Conservation (phyloP, 1,284 basidiomycete genomes). For the Rhizoctonia solani region DNA sequence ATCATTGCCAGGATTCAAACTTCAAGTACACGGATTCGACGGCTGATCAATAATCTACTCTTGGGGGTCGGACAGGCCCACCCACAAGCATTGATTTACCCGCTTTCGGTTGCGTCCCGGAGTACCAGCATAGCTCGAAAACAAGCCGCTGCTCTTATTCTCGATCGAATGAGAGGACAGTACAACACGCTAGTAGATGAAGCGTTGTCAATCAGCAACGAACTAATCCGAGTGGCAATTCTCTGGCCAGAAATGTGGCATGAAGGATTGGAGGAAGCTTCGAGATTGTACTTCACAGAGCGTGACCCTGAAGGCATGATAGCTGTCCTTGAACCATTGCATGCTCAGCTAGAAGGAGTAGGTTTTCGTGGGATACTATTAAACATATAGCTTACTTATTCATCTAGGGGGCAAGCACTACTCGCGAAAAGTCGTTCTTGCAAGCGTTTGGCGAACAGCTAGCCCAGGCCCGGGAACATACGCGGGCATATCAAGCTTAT, state of each 20-base stretch:
- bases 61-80: constrained; percentile 95
- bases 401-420: constrained; percentile 84
- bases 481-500: constrained; percentile 82
- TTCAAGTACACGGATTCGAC: constrained; percentile 83
- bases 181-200: constrained; percentile 89
- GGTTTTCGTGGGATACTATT: constrained; percentile 45
- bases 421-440: constrained; percentile 93
- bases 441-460: constrained; percentile 95
- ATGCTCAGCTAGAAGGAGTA: constrained; percentile 89
- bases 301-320: constrained; percentile 99
- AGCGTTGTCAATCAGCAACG: constrained; percentile 85
- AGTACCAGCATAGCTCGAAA: constrained; percentile 86
- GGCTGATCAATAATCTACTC: constrained; percentile 88
- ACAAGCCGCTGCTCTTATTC: constrained; percentile 85
- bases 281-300: constrained; percentile 97
- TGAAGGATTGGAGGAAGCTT: constrained; percentile 97
- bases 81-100: constrained; percentile 97
- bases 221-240: constrained; percentile 97
- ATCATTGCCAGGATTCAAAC: constrained; percentile 99
- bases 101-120: constrained; percentile 98
- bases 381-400: neutral
- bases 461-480: constrained; percentile 91
- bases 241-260: constrained; percentile 99
- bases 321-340: constrained; percentile 88
- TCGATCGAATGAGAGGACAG: constrained; percentile 94